Percentiles rank a stretch among this genome's conserved stretches.
These are phyloP conservation scores for Datisca glomerata DNA, from an alignment of 306 rosid genomes.

Conservation along the genomic window DNA sequence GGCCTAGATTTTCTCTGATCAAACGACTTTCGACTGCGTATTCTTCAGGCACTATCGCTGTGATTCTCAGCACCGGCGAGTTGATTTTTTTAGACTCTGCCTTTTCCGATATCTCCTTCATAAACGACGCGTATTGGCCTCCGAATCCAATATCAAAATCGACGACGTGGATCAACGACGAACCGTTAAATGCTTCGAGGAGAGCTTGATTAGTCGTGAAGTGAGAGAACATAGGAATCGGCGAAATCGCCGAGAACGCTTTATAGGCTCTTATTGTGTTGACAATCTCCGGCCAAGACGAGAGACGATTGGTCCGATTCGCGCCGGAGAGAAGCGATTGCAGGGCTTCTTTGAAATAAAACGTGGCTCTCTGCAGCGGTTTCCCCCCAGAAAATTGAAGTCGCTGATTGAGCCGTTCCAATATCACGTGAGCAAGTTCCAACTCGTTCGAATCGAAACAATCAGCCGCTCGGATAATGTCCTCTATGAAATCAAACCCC, in stretches of 20 bases:
- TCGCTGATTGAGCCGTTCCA: conserved; percentile 67
- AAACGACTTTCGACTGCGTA: conserved; percentile 46
- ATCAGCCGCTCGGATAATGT: conserved; percentile 59
- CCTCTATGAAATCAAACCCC: conserved; percentile 57
- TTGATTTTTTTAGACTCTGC: conserved; percentile 20
- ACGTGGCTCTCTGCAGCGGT: conserved; percentile 56
- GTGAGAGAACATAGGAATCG: conserved; percentile 75
- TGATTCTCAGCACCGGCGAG: conserved; percentile 46
- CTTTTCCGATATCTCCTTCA: conserved; percentile 67
- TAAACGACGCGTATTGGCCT: conserved; percentile 71
- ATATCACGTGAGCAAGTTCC: conserved; percentile 44
- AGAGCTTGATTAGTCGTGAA: conserved; percentile 84
- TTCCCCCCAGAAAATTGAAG: conserved; percentile 35
- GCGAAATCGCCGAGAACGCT: conserved; percentile 57
- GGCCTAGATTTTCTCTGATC: conserved; percentile 43
- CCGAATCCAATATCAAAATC: conserved; percentile 88
- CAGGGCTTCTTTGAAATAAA: conserved; percentile 70
- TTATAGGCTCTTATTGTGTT: conserved; percentile 52
- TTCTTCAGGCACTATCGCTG: conserved; percentile 61
- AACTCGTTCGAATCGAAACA: conserved; percentile 61
- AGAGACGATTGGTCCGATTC: conserved; percentile 26
- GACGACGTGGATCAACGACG: conserved; percentile 50
- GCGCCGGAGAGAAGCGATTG: conserved; percentile 57
- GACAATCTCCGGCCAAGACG: conserved; percentile 59
- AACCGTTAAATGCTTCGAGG: conserved; percentile 47